Evolutionary conservation across 768 basidiomycete genomes (phyloP), one percentile per base, ranked within the genome.

Genomic region (Trametes coccinea): DNA sequence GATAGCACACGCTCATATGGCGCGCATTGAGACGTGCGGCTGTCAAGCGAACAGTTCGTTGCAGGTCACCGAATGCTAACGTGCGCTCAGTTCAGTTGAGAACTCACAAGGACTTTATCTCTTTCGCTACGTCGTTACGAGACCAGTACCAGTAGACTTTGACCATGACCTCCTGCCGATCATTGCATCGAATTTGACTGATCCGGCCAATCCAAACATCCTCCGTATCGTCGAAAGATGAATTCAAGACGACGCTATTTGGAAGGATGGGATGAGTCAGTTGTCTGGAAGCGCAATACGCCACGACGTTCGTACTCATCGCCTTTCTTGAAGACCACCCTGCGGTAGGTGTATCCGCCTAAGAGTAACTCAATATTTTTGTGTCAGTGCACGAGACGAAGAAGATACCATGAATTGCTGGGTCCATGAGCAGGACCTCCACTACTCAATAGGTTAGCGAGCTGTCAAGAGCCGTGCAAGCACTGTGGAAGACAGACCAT

Each of bases 131-230:
- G 46, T 67, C 66, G 13, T 58, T 59, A 2, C 56, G 49, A 0
- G 67, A 65, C 59, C 56, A 68, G 41, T 65, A 65, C 67, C 67
- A 68, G 1, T 31, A 40, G 1, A 68, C 50, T 30, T 60, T 60
- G 16, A 61, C 62, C n/a, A 62, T 44, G 3, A 53, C 46, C 2
- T 59, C 41, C 31, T 11, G 7, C 5, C 43, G 30, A 29, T 60
- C 61, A 4, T 10, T 33, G 1, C 47, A 39, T n/a, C 63, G 63
- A 16, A 67, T 59, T 13, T 62, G 39, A 5, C 1, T 4, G 13
- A 67, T 65, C 0, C 29, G 49, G 2, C 66, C 63, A 11, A 63
- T 17, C 66, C 66, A 67, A n/a, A 61, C 30, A 29, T 67, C 58
- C 17, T 45, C 56, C 4, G 50, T 49, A 16, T 33, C 54, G 39